Evolutionary conservation across 768 basidiomycete genomes (phyloP), one percentile per base, ranked within the genome.

Genomic region (Amanita muscaria): DNA sequence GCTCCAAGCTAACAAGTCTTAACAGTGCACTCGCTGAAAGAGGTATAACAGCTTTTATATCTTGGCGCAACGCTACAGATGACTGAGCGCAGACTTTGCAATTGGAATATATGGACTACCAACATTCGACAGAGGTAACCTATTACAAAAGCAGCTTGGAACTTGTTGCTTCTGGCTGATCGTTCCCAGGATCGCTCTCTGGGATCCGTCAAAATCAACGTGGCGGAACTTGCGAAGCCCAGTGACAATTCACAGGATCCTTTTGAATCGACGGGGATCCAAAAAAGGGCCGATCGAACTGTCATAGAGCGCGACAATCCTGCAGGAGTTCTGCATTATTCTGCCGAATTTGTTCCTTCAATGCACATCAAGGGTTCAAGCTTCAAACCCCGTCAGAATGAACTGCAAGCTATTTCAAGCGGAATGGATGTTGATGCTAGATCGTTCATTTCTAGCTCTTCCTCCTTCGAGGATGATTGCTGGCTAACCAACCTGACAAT

Each of bases 81-180:
- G 46, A 40, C 37, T 38, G 18, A 31, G 2, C 37, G 24, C 41
- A 73, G 60, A 61, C 57, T 14, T 52, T 69, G 46, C 58, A 90
- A 42, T 66, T 98, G 54, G 93, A 98, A 66, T 77, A 86, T 52
- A 93, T 97, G 92, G 96, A 99, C 60, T 97, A 94, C 60, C 93
- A 99, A 64, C 67, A 94, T 59, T 60, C 89, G 49, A 89, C 87
- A 19, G 90, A 79, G 67, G 84, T 78, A 52, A 54, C 59, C 15
- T n/a, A n/a, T n/a, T n/a, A n/a, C 38, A 9, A 14, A 15, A 5
- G 27, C 12, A 23, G 27, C 8, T 10, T 24, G 12, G n/a, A 24
- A 40, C 16, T 2, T 5, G 5, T 23, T 12, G 23, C 14, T 21
- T 33, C n/a, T n/a, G n/a, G n/a, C 38, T 31, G 23, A 25, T 1